Evolutionary conservation across 164 flowering plant species (phyloP).

Genomic region (Akebia trifoliata): DNA sequence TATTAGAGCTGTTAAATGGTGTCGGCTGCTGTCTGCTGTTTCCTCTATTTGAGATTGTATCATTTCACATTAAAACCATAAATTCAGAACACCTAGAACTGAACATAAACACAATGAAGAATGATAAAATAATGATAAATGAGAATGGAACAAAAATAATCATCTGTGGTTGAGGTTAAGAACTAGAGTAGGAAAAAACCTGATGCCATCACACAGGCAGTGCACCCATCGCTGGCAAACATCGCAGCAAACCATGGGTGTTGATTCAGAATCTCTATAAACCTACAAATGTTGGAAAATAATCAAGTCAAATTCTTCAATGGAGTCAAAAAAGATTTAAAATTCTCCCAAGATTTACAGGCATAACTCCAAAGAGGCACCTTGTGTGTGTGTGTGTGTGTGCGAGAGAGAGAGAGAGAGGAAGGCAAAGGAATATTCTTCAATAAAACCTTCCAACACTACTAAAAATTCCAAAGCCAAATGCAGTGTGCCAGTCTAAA

Average conservation of each 20-base stretch:
- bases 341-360: background rate
- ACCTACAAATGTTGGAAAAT: conserved; percentile 47
- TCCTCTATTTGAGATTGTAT: too few relatives aligned
- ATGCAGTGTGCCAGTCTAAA: too few relatives aligned
- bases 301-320: conserved; percentile 1
- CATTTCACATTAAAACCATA: too few relatives aligned
- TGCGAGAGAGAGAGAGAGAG: background rate
- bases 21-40: too few relatives aligned
- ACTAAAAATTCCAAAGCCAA: background rate
- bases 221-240: conserved; percentile 98
- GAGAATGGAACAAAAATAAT: background rate
- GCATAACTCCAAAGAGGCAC: too few relatives aligned
- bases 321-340: background rate
- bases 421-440: background rate
- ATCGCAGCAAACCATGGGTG: conserved; percentile 99
- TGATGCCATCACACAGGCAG: conserved; percentile 91
- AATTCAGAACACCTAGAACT: background rate
- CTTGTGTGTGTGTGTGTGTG: too few relatives aligned
- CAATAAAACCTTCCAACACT: background rate
- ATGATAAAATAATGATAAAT: background rate
- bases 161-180: background rate
- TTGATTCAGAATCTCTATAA: conserved; percentile 95
- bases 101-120: background rate
- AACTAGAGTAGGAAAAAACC: conserved; percentile 36
- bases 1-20: background rate